These are phyloP conservation scores for Ilyonectria mors-panacis DNA, from an alignment of 2,329 filamentous ascomycete genomes.

Conservation along the genomic window DNA sequence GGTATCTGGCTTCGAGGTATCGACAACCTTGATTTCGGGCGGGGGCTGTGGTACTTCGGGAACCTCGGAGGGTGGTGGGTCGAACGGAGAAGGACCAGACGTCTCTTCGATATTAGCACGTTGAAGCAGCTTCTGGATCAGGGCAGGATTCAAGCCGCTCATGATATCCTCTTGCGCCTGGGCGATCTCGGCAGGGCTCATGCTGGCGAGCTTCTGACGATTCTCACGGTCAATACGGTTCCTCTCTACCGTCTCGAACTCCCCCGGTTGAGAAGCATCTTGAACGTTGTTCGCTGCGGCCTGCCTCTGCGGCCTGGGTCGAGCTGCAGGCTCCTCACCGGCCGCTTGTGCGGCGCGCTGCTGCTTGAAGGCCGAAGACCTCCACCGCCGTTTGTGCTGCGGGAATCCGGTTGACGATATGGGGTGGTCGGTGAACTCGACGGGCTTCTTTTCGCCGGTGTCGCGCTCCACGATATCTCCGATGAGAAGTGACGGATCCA, in stretches of 20 bases:
- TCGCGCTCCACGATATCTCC: conserved; percentile 86
- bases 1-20: conserved; percentile 40
- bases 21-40: conserved; percentile 56
- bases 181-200: conserved; percentile 88
- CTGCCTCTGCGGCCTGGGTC: conserved; percentile 26
- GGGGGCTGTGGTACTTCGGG: conserved; percentile 27
- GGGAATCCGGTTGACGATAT: conserved; percentile 81
- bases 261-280: conserved; percentile 20
- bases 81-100: conserved; percentile 61
- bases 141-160: conserved; percentile 78
- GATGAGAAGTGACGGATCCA: conserved; percentile 70
- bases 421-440: conserved; percentile 67
- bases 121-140: conserved; percentile 83
- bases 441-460: conserved; percentile 70
- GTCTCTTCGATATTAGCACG: conserved; percentile 82
- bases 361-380: conserved; percentile 85
- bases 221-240: conserved; percentile 88
- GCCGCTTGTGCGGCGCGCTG: conserved; percentile 48
- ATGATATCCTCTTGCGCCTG: conserved; percentile 86
- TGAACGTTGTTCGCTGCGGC: conserved; percentile 4
- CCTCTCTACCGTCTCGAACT: conserved; percentile 71
- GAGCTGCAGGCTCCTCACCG: conserved; percentile 16
- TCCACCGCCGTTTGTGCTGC: conserved; percentile 84
- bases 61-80: conserved; percentile 47
- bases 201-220: conserved; percentile 76